phyloP scores from a whole-genome alignment of 495 filamentous ascomycete genomes.

The Aspergillus mulundensis region DNA sequence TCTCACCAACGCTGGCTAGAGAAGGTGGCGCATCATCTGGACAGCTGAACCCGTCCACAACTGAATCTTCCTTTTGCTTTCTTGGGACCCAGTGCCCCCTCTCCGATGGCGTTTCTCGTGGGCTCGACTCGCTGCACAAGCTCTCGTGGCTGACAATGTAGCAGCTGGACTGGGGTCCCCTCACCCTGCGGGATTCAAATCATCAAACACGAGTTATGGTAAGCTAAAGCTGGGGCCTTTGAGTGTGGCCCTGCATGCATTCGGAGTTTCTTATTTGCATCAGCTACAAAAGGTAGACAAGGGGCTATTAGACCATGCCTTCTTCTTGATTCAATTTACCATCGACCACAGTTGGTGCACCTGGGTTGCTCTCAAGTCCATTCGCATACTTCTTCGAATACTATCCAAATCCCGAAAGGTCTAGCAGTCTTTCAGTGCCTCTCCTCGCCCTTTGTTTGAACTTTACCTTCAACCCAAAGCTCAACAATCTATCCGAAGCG shows the following conservation, averaged over 20 bases:
- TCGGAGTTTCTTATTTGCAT: slow-evolving; percentile 14
- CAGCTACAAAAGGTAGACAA: slow-evolving; percentile 7
- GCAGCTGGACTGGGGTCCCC: slow-evolving; percentile 22
- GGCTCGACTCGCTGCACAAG: slow-evolving; percentile 15
- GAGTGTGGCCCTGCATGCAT: slow-evolving; percentile 19
- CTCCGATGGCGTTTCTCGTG: slow-evolving; percentile 17
- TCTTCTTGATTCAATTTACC: background rate
- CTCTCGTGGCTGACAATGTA: slow-evolving; percentile 26
- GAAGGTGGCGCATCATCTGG: slow-evolving; percentile 28
- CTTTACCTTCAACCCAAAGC: background rate
- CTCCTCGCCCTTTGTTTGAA: background rate
- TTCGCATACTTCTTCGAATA: background rate
- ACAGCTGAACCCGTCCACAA: slow-evolving; percentile 31
- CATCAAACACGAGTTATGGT: slow-evolving; percentile 10
- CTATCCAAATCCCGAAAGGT: background rate
- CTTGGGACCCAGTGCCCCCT: slow-evolving; percentile 14
- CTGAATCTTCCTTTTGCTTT: slow-evolving; percentile 18
- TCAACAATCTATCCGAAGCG: background rate
- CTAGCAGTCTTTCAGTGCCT: background rate
- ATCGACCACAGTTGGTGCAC: background rate
- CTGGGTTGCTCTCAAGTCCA: background rate
- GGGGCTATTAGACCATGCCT: slow-evolving; percentile 11
- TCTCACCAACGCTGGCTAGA: slow-evolving; percentile 10
- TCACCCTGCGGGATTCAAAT: slow-evolving; percentile 5
- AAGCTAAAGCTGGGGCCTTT: slow-evolving; percentile 13